Evolutionary conservation across 169 alveolate species (phyloP).

Genomic region (Theileria annulata): DNA sequence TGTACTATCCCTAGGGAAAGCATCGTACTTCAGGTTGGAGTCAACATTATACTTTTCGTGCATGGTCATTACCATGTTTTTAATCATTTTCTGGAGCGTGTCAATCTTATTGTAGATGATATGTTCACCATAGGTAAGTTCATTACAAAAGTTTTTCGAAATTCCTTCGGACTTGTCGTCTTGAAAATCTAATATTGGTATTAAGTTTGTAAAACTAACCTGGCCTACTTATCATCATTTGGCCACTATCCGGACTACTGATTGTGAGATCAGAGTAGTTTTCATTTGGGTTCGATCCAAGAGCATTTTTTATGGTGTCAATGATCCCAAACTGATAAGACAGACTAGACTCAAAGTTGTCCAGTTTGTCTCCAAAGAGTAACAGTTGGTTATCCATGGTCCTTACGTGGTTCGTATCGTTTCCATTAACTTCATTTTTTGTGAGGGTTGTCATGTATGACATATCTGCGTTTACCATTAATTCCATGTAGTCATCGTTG

Average conservation of each 20-base stretch:
- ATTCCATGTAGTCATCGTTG: background rate
- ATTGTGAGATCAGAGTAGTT: background rate
- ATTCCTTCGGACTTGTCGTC: background rate
- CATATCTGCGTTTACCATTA: conserved; percentile 4
- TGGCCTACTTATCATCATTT: background rate
- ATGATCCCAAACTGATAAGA: conserved; percentile 13
- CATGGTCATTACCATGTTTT: conserved; percentile 18
- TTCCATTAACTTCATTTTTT: background rate
- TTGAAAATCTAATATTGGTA: background rate
- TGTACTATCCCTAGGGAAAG: conserved; percentile 7
- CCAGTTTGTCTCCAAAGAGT: background rate
- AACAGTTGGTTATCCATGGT: conserved; percentile 1
- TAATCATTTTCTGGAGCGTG: conserved; percentile 22
- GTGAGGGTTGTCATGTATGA: background rate
- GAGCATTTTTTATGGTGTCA: background rate
- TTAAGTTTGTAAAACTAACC: background rate
- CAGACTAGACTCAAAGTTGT: background rate
- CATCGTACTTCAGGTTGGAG: background rate
- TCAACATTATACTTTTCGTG: conserved; percentile 31
- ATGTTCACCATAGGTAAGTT: conserved; percentile 32
- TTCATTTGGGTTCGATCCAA: background rate
- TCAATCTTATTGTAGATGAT: conserved; percentile 33
- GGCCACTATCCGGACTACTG: background rate
- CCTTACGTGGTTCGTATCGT: background rate
- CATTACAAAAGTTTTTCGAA: conserved; percentile 8